Conservation (phyloP, 345 rosid species). For the Eucalyptus marginata region DNA sequence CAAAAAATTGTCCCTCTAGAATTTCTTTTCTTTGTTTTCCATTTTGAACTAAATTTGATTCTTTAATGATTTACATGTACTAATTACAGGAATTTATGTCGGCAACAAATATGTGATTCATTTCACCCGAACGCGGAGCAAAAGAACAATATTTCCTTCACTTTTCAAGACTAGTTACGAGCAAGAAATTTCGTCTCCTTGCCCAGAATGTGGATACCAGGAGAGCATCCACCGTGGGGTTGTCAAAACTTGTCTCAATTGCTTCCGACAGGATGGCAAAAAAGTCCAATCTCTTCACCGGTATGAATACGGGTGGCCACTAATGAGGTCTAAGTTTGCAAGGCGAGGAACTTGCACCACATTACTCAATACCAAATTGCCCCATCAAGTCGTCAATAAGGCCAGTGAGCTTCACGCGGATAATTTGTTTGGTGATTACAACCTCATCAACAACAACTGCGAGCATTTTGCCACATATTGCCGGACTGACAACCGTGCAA, state of each 20-base stretch:
- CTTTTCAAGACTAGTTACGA: background rate
- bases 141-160: background rate
- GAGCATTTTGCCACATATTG: background rate
- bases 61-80: background rate
- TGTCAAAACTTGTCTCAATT: background rate
- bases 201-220: background rate
- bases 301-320: background rate
- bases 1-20: background rate
- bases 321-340: background rate
- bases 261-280: background rate
- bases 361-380: background rate
- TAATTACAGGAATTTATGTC: background rate
- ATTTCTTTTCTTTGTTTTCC: background rate
- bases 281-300: background rate
- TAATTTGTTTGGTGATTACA: background rate
- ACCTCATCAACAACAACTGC: background rate
- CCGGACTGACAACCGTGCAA: background rate
- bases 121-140: background rate
- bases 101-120: background rate
- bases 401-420: rapidly evolving
- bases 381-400: background rate
- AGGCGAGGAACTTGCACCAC: background rate
- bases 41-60: background rate
- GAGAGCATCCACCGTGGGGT: background rate
- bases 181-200: background rate